These are phyloP conservation scores for Suillus spraguei DNA, from an alignment of 768 basidiomycete genomes.

Conservation along the genomic window DNA sequence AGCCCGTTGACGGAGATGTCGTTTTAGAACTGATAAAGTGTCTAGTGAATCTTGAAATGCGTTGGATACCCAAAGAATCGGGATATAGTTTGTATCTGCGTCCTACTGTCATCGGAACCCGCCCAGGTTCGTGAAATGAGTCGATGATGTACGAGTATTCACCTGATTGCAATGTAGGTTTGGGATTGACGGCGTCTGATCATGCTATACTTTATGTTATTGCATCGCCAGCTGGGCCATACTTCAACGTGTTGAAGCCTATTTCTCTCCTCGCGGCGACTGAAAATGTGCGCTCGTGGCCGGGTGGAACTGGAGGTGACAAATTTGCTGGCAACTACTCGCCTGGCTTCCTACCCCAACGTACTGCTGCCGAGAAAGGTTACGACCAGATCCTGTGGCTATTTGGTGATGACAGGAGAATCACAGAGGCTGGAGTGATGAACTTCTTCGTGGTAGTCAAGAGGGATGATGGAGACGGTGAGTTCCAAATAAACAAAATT, in stretches of 20 bases:
- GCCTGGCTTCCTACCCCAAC: conserved; percentile 63
- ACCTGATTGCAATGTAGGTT: conserved; percentile 30
- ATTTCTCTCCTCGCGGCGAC: conserved; percentile 64
- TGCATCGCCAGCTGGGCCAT: conserved; percentile 60
- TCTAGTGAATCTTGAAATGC: conserved; percentile 68
- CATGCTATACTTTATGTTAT: conserved; percentile 89
- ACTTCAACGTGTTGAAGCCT: conserved; percentile 54
- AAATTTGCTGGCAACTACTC: conserved; percentile 72
- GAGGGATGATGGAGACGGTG: conserved; percentile 55
- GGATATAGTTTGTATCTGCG: conserved; percentile 89
- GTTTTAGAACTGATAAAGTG: conserved; percentile 60
- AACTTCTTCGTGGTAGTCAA: conserved; percentile 75
- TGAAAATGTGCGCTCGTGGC: conserved; percentile 77
- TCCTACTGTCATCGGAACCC: conserved; percentile 65
- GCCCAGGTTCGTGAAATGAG: conserved; percentile 33
- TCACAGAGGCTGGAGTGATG: conserved; percentile 75
- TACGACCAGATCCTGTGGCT: conserved; percentile 85
- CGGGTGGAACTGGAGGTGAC: conserved; percentile 71
- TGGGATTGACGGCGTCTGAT: conserved; percentile 75
- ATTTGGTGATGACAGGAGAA: conserved; percentile 55
- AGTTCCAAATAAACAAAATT: conserved; percentile 19
- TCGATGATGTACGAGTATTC: not conserved
- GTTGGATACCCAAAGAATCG: conserved; percentile 78
- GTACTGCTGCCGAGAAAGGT: conserved; percentile 62
- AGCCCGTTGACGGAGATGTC: conserved; percentile 48